phyloP scores from a whole-genome alignment of 2,329 filamentous ascomycete genomes.

The Alternaria tenuissima region DNA sequence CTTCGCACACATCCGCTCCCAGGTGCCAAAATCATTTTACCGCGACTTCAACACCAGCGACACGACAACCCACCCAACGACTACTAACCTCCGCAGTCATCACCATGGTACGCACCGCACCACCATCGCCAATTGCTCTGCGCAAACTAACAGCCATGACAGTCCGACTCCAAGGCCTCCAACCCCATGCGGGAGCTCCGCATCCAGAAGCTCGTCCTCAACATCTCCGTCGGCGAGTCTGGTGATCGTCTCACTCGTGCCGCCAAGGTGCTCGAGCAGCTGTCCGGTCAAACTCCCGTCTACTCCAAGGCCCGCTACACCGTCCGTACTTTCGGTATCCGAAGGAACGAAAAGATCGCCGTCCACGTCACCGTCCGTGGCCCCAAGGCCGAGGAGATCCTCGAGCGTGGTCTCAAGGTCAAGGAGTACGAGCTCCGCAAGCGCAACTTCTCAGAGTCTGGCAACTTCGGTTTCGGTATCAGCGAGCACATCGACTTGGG shows the following conservation, averaged over 20 bases:
- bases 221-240: conserved; percentile 99
- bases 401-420: conserved; percentile 99
- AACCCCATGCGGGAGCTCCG: conserved; percentile 99
- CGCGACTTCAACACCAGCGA: conserved; percentile 35
- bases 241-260: conserved; percentile 99
- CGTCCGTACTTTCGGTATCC: conserved; percentile 99
- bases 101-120: conserved; percentile 49
- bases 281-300: conserved; percentile 99
- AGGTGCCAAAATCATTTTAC: not conserved
- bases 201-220: conserved; percentile 99
- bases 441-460: conserved; percentile 99
- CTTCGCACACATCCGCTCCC: not conserved
- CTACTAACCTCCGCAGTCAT: conserved; percentile 50
- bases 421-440: conserved; percentile 99
- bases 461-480: conserved; percentile 97
- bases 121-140: conserved; percentile 11
- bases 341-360: conserved; percentile 98
- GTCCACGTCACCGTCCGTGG: conserved; percentile 99
- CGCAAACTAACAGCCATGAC: conserved; percentile 33
- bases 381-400: conserved; percentile 99
- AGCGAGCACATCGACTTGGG: conserved; percentile 99
- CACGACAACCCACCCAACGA: conserved; percentile 40
- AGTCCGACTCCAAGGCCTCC: conserved; percentile 70
- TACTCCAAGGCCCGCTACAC: conserved; percentile 99
- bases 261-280: conserved; percentile 99